These are phyloP conservation scores for Suillus spraguei DNA, from an alignment of 768 basidiomycete genomes.

Conservation along the genomic window DNA sequence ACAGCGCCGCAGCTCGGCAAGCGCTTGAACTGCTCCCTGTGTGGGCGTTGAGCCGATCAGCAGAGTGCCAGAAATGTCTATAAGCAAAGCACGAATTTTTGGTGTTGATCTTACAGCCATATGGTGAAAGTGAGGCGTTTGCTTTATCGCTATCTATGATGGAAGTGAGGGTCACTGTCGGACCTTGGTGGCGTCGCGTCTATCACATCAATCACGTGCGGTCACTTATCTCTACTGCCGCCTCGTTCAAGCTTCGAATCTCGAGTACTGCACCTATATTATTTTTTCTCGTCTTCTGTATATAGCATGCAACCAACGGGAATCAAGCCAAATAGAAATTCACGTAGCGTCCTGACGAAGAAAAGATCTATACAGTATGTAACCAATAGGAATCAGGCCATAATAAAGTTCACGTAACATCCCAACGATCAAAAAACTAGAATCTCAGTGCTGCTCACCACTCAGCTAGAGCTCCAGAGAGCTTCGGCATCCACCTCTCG, in stretches of 20 bases:
- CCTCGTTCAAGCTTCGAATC: background rate
- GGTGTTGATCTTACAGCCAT: conserved; percentile 31
- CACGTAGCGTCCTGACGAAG: background rate
- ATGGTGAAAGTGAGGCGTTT: conserved; percentile 10
- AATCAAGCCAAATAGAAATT: background rate
- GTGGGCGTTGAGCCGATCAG: conserved; percentile 55
- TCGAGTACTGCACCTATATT: background rate
- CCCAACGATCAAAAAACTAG: background rate
- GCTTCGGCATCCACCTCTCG: conserved; percentile 47
- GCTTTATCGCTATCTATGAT: background rate
- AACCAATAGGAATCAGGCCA: background rate
- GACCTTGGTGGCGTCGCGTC: background rate
- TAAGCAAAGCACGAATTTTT: conserved; percentile 51
- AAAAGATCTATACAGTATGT: background rate
- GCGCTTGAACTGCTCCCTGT: conserved; percentile 40
- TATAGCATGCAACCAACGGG: background rate
- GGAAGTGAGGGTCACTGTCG: background rate
- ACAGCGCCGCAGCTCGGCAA: conserved; percentile 32
- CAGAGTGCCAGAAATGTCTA: conserved; percentile 72
- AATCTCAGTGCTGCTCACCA: background rate
- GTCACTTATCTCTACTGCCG: background rate
- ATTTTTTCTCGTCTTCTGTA: background rate
- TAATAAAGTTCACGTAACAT: background rate
- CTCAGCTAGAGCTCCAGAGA: conserved; percentile 36
- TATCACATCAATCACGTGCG: background rate